A percentile compares a stretch with the other conserved stretches of the same genome.
Evolutionary conservation across 192 early-diverging fungal genomes (phyloP).

Genomic region (Coemansia furcata): DNA sequence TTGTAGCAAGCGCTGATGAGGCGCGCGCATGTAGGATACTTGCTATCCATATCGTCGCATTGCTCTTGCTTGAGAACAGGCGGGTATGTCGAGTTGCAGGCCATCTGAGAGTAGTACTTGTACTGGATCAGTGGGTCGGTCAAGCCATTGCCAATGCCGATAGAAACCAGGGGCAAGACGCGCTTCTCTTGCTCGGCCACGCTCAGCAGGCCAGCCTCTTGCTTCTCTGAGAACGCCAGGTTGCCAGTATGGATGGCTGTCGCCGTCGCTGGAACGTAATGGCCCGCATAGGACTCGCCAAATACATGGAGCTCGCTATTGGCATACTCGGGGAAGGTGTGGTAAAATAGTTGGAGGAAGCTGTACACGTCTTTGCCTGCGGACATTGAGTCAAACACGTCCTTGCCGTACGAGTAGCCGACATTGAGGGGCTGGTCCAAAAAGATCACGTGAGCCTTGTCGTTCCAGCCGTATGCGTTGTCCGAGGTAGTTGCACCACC

Average conservation of each 20-base stretch:
- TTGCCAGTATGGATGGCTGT: slow-evolving; percentile 78
- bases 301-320: slow-evolving; percentile 79
- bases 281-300: slow-evolving; percentile 87
- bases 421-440: slow-evolving; percentile 89
- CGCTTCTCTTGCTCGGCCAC: slow-evolving; percentile 46
- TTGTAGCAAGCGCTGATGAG: slow-evolving; percentile 85
- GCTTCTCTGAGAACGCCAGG: slow-evolving; percentile 50
- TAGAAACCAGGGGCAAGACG: slow-evolving; percentile 68
- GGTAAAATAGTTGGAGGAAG: slow-evolving; percentile 91
- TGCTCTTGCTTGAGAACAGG: slow-evolving; percentile 72
- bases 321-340: slow-evolving; percentile 81
- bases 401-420: slow-evolving; percentile 83
- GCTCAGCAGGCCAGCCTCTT: slow-evolving; percentile 13
- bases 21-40: slow-evolving; percentile 70
- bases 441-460: slow-evolving; percentile 82
- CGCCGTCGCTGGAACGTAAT: slow-evolving; percentile 92
- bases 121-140: slow-evolving; percentile 88
- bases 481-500: slow-evolving; percentile 64
- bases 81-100: slow-evolving; percentile 68
- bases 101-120: slow-evolving; percentile 79
- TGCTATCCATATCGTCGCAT: slow-evolving; percentile 72
- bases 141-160: slow-evolving; percentile 90
- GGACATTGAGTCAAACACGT: slow-evolving; percentile 67
- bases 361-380: slow-evolving; percentile 88
- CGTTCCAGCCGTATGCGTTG: slow-evolving; percentile 89